Percentiles rank a stretch among this genome's conserved stretches.
These are phyloP conservation scores for Xerocomus nothofagi DNA, from an alignment of 1,284 basidiomycete species.

Conservation along the genomic window DNA sequence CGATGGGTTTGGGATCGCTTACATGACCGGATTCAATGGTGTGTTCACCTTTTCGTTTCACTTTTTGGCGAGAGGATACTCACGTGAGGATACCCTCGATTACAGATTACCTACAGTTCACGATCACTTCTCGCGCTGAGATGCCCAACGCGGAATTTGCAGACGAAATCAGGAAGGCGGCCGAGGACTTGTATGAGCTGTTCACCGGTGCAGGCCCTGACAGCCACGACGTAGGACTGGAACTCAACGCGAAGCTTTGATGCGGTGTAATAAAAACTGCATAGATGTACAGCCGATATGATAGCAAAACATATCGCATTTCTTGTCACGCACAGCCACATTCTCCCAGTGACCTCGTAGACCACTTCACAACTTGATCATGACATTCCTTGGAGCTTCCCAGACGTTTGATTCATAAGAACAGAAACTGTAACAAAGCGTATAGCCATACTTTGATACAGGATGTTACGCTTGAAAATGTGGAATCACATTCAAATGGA, in stretches of 20 bases:
- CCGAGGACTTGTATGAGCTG: conserved; percentile 62
- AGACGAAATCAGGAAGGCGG: conserved; percentile 64
- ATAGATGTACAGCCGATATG: too few species aligned
- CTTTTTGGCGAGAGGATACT: not conserved
- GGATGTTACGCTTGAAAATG: conserved; percentile 1
- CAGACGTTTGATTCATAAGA: not conserved
- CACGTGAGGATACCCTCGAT: not conserved
- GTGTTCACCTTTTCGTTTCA: conserved; percentile 15
- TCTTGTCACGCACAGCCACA: too few species aligned
- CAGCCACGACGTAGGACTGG: not conserved
- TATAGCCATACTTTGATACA: conserved; percentile 5
- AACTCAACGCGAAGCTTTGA: conserved; percentile 20
- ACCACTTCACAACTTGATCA: too few species aligned
- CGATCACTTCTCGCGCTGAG: conserved; percentile 74
- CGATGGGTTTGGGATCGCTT: conserved; percentile 77
- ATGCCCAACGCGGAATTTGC: conserved; percentile 74
- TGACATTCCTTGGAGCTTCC: too few species aligned
- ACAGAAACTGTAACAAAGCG: conserved; percentile 5
- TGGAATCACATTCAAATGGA: conserved; percentile 8
- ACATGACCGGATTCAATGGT: conserved; percentile 75
- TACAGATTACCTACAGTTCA: conserved; percentile 75
- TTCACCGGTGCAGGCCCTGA: conserved; percentile 30
- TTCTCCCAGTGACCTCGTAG: too few species aligned
- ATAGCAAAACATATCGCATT: too few species aligned
- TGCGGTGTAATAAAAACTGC: too few species aligned